Conservation (phyloP, 805 yeast species). For the Candida tammaniensis region DNA sequence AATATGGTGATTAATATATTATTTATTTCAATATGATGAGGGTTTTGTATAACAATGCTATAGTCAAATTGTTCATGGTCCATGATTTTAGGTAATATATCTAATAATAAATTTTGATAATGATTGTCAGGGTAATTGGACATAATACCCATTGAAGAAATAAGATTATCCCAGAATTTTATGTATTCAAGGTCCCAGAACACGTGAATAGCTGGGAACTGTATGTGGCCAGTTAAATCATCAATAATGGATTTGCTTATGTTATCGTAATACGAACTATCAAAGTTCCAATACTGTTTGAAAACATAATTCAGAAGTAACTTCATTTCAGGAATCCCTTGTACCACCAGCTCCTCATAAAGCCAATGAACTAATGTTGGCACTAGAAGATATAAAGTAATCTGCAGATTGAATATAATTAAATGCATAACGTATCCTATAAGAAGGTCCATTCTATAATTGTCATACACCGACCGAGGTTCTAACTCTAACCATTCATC, state of each 20-base stretch:
- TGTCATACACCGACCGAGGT: conserved; percentile 21
- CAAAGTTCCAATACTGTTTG: conserved; percentile 23
- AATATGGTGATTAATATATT: conserved; percentile 17
- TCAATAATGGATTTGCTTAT: conserved; percentile 12
- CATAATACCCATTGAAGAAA: conserved; percentile 9
- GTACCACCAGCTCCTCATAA: conserved; percentile 20
- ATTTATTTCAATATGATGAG: conserved; percentile 21
- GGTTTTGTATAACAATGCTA: conserved; percentile 9
- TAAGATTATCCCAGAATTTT: conserved; percentile 30
- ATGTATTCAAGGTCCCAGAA: conserved; percentile 27
- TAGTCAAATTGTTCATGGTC: neutral
- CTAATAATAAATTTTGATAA: conserved; percentile 23
- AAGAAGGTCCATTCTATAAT: conserved; percentile 23
- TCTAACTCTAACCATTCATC: conserved; percentile 37
- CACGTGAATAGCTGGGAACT: conserved; percentile 3
- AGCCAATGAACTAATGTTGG: conserved; percentile 40
- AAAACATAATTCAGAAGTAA: conserved; percentile 17
- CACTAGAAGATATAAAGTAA: conserved; percentile 26
- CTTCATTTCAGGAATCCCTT: conserved; percentile 1
- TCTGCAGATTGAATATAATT: conserved; percentile 32
- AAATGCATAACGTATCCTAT: conserved; percentile 35
- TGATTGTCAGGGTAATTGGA: conserved; percentile 10
- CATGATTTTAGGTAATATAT: conserved; percentile 7
- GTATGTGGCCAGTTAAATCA: conserved; percentile 14
- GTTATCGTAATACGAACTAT: conserved; percentile 13